Percentiles rank a stretch among this genome's conserved stretches.
Evolutionary conservation across 139 green algal species (phyloP).

Genomic region (Coccomyxa sp.): DNA sequence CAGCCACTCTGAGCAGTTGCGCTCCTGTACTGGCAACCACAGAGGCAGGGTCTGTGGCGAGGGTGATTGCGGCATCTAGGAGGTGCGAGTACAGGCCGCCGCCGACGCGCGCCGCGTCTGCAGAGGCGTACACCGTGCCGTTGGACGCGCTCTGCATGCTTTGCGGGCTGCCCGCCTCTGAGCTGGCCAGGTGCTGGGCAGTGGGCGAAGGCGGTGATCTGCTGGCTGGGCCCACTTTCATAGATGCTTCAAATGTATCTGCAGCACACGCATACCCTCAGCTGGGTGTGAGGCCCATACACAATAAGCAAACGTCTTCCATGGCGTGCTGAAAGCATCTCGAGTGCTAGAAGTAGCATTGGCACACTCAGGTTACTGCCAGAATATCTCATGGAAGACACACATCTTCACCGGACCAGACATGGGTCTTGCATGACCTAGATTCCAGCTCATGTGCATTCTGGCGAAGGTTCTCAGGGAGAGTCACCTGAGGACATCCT

Average conservation of each 20-base stretch:
- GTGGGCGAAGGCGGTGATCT: background rate
- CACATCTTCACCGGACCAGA: too few relatives aligned
- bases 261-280: too few relatives aligned
- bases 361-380: too few relatives aligned
- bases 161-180: background rate
- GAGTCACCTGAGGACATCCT: too few relatives aligned
- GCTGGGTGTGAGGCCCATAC: too few relatives aligned
- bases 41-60: constrained; percentile 64
- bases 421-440: too few relatives aligned
- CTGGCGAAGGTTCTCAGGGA: too few relatives aligned
- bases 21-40: constrained; percentile 49
- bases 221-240: background rate
- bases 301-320: too few relatives aligned
- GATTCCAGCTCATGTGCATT: too few relatives aligned
- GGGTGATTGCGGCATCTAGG: constrained; percentile 61
- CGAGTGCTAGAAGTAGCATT: too few relatives aligned
- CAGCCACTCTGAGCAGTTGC: constrained; percentile 47
- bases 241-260: background rate
- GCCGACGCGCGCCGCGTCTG: constrained; percentile 37
- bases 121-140: constrained; percentile 29
- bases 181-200: background rate
- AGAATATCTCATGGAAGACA: too few relatives aligned
- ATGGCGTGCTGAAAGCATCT: too few relatives aligned
- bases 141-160: background rate
- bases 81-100: constrained; percentile 35